Evolutionary conservation across 164 flowering plant species (phyloP).

Genomic region (Annona squamosa): DNA sequence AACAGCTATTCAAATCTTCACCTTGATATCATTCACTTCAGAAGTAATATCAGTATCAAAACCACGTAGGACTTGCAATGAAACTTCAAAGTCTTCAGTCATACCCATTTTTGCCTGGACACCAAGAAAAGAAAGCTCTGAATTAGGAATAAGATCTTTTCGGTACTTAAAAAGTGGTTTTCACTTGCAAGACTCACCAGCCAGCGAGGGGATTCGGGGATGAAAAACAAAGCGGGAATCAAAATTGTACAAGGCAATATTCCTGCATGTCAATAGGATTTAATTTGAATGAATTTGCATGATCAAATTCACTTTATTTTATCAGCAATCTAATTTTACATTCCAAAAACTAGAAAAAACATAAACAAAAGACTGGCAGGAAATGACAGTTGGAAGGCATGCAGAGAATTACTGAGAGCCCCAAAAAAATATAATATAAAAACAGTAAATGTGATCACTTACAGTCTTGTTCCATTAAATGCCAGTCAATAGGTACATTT

Average conservation of each 20-base stretch:
- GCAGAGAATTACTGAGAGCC: no score
- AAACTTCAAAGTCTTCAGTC: constrained; percentile 92
- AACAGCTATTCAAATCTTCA: constrained; percentile 12
- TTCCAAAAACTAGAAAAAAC: not conserved
- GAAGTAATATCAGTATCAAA: constrained; percentile 76
- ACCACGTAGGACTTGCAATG: constrained; percentile 95
- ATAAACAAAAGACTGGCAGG: not conserved
- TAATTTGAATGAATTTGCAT: not conserved
- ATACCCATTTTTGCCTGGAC: constrained; percentile 94
- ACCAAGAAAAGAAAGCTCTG: constrained; percentile 4
- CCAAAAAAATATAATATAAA: no score
- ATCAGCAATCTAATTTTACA: not conserved
- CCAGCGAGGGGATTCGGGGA: constrained; percentile 98
- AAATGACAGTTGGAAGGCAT: no score
- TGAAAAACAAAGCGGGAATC: constrained; percentile 90
- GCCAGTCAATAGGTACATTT: no score
- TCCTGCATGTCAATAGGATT: constrained; percentile 38
- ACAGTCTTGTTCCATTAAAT: no score
- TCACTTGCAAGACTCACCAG: constrained; percentile 46
- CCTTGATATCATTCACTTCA: constrained; percentile 98
- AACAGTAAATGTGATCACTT: no score
- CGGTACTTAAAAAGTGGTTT: not conserved
- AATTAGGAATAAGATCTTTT: not conserved
- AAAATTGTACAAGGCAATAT: constrained; percentile 73
- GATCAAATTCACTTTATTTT: not conserved